phyloP scores from a whole-genome alignment of 2,329 filamentous ascomycete genomes.

The Xylaria sp. region DNA sequence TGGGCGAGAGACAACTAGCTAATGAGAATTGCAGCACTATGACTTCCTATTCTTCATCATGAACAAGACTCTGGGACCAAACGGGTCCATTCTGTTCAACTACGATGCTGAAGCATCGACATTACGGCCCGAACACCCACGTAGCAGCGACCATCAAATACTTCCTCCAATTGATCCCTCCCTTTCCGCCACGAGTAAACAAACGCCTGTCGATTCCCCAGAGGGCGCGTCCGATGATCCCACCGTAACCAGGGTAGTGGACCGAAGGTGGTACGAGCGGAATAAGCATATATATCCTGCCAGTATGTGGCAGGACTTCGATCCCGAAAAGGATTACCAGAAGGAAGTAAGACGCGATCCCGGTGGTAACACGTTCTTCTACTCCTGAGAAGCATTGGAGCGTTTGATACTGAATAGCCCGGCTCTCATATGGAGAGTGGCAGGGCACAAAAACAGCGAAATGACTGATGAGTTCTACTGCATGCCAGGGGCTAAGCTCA shows the following conservation, averaged over 20 bases:
- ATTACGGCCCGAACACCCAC: slow-evolving; percentile 33
- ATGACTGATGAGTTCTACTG: not conserved
- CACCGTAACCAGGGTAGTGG: slow-evolving; percentile 89
- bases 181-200: slow-evolving; percentile 52
- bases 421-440: not conserved
- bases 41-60: slow-evolving; percentile 98
- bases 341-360: slow-evolving; percentile 81
- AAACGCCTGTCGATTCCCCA: slow-evolving; percentile 64
- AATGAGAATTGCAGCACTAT: slow-evolving; percentile 75
- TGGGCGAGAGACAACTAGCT: slow-evolving; percentile 32
- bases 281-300: slow-evolving; percentile 99
- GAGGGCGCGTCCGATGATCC: slow-evolving; percentile 86
- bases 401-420: not conserved
- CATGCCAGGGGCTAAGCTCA: not conserved
- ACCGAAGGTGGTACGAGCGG: slow-evolving; percentile 94
- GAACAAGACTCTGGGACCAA: slow-evolving; percentile 82
- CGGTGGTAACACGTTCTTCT: slow-evolving; percentile 94
- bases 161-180: slow-evolving; percentile 54
- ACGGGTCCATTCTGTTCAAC: slow-evolving; percentile 78
- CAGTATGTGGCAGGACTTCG: slow-evolving; percentile 95
- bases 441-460: not conserved
- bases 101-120: slow-evolving; percentile 68
- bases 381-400: slow-evolving; percentile 57
- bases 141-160: slow-evolving; percentile 29
- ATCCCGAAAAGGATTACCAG: slow-evolving; percentile 87